Conservation (phyloP, 2,329 filamentous ascomycete species). For the Lojkania enalia region DNA sequence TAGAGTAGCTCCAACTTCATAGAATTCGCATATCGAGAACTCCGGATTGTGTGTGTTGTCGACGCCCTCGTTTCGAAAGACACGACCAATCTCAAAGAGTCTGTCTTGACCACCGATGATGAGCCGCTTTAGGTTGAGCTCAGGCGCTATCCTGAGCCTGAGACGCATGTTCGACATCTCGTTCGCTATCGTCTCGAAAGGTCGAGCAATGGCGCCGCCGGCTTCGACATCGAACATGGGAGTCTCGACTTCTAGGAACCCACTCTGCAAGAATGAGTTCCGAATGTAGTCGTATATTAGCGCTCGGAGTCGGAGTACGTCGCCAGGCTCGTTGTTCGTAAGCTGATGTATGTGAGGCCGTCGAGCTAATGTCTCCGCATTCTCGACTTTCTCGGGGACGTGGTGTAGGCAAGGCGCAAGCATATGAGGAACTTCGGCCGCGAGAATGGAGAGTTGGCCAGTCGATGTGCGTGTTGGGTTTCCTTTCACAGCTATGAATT, state of each 20-base stretch:
- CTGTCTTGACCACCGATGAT: slow-evolving; percentile 85
- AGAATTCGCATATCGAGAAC: slow-evolving; percentile 97
- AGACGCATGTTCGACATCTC: slow-evolving; percentile 74
- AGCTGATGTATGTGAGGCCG: slow-evolving; percentile 86
- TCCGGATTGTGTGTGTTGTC: slow-evolving; percentile 85
- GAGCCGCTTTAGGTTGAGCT: slow-evolving; percentile 91
- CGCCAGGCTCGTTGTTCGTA: slow-evolving; percentile 68
- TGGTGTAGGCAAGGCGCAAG: slow-evolving; percentile 79
- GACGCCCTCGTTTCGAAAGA: slow-evolving; percentile 86
- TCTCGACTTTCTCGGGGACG: slow-evolving; percentile 70
- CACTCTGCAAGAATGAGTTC: slow-evolving; percentile 68
- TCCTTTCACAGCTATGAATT: slow-evolving; percentile 64
- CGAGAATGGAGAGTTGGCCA: slow-evolving; percentile 77
- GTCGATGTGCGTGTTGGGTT: slow-evolving; percentile 67
- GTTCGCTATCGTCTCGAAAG: slow-evolving; percentile 79
- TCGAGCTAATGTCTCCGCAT: slow-evolving; percentile 72
- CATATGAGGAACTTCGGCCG: slow-evolving; percentile 68
- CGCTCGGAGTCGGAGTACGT: slow-evolving; percentile 74
- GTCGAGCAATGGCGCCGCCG: slow-evolving; percentile 83
- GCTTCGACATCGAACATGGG: slow-evolving; percentile 82
- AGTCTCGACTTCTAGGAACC: slow-evolving; percentile 87
- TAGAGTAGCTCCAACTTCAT: slow-evolving; percentile 80
- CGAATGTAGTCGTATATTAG: slow-evolving; percentile 74
- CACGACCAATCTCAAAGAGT: slow-evolving; percentile 90
- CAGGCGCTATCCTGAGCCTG: slow-evolving; percentile 84